Percentiles rank a stretch among this genome's conserved stretches.
Evolutionary conservation across 352 stramenopile species (phyloP).

Genomic region (Phytophthora megakarya): DNA sequence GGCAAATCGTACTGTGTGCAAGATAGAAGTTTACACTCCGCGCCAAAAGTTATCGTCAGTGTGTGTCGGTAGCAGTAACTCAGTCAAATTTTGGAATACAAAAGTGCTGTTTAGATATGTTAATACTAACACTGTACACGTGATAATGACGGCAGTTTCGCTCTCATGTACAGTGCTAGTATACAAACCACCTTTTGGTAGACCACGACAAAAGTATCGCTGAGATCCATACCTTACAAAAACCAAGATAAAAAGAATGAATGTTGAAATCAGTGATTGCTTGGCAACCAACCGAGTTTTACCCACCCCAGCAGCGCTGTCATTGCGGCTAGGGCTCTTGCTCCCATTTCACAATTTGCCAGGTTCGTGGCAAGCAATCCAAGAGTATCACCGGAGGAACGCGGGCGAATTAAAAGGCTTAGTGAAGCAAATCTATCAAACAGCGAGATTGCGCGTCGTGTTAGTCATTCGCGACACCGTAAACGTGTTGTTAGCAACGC

Average conservation of each 20-base stretch:
- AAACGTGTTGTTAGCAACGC: not conserved
- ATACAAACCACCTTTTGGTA: not conserved
- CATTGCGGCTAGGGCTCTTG: too few species aligned
- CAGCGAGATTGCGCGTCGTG: not conserved
- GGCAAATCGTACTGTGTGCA: too few species aligned
- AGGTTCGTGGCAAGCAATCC: not conserved
- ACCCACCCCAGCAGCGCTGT: too few species aligned
- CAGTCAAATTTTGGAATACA: too few species aligned
- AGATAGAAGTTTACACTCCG: too few species aligned
- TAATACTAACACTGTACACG: not conserved
- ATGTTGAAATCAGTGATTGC: not conserved
- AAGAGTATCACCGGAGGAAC: not conserved
- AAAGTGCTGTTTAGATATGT: not conserved
- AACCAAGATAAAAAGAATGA: not conserved
- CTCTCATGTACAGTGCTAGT: not conserved
- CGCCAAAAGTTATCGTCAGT: too few species aligned
- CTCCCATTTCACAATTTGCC: not conserved
- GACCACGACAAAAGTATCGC: constrained; percentile 1
- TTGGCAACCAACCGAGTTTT: not conserved
- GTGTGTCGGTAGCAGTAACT: too few species aligned
- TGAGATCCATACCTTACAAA: not conserved
- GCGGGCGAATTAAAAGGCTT: not conserved
- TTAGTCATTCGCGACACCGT: not conserved
- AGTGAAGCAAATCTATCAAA: not conserved
- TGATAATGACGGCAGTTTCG: not conserved